Conservation (phyloP, 305 asterid genomes). For the Striga hermonthica region DNA sequence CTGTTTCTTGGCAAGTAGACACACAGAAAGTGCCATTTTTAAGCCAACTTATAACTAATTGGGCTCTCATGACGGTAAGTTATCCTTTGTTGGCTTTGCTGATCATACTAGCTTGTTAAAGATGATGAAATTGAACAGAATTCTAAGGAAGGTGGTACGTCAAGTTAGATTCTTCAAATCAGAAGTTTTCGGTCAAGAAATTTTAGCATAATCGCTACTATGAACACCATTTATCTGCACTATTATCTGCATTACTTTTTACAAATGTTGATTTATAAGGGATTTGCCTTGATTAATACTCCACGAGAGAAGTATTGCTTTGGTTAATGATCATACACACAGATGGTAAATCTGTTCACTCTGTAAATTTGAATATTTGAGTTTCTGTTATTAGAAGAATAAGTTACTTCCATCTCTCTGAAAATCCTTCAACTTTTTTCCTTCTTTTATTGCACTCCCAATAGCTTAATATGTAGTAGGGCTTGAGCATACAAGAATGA, state of each 20-base stretch:
- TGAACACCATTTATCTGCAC: too few species aligned
- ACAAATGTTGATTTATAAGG: constrained; percentile 19
- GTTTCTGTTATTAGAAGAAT: too few species aligned
- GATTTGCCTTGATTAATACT: constrained; percentile 5
- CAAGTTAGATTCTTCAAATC: constrained; percentile 17
- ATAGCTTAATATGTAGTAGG: too few species aligned
- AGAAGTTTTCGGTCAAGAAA: constrained; percentile 22
- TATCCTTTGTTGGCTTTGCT: constrained; percentile 67
- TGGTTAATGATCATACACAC: neutral
- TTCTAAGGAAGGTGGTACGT: constrained; percentile 35
- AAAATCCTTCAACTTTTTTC: too few species aligned
- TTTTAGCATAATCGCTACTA: neutral
- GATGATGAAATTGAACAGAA: constrained; percentile 52
- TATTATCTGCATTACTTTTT: neutral
- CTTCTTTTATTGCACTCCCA: too few species aligned
- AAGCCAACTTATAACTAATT: constrained; percentile 57
- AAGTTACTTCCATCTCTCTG: too few species aligned
- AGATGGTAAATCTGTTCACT: neutral
- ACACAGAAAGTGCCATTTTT: constrained; percentile 53
- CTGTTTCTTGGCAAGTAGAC: constrained; percentile 94
- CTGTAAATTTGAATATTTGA: too few species aligned
- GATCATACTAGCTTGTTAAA: constrained; percentile 60
- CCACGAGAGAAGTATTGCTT: constrained; percentile 2
- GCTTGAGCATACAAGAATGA: neutral
- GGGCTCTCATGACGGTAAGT: constrained; percentile 73